Base-by-base conservation (phyloP, 1,139 yeast species). In the Candida freyschussii region DNA sequence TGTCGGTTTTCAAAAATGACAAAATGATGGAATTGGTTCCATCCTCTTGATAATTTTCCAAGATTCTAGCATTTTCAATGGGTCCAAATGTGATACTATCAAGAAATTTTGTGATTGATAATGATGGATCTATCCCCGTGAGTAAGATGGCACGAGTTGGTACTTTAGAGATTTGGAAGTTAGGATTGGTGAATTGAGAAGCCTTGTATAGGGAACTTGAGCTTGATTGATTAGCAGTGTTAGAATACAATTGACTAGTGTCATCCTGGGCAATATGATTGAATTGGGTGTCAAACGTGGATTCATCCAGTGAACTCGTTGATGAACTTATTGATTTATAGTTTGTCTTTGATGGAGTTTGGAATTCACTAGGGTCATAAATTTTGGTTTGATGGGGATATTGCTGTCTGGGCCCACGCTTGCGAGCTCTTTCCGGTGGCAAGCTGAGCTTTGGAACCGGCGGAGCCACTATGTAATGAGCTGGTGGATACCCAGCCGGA, bases 1-100 rank as follows among this genome's bases (percentile, higher is more conserved):
- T 67, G 53, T 55, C 67, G 44, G 51, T 51, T 44, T 67, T 70
- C 13, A 64, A 43, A 39, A 68, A 69, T 13, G 69, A 60, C n/a
- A 68, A 37, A 4, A 60, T 39, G 5, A 61, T 44, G 7, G 60
- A 47, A 19, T 33, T 40, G 3, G 32, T 24, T 2, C 41, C 43
- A 9, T 43, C 42, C 17, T 40, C 44, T n/a, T 46, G 43, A 11
- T 40, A 42, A 24, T 46, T 49, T 24, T 43, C 46, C 17, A 57
- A 39, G 4, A 56, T 42, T 26, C 59, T 55, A 24, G 63, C 56
- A 31, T 63, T 63, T 40, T 68, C 75, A 17, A 68, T 52, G 1
- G 70, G 67, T 9, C 69, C 70, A 43, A 47, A 56, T 15, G 58
- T 52, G 14, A 60, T 52, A 30, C 47, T 49, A 13, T 57, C 49